Percentiles rank a stretch among this genome's conserved stretches.
phyloP scores from a whole-genome alignment of 805 yeast species.

The Debaryomyces maramus region DNA sequence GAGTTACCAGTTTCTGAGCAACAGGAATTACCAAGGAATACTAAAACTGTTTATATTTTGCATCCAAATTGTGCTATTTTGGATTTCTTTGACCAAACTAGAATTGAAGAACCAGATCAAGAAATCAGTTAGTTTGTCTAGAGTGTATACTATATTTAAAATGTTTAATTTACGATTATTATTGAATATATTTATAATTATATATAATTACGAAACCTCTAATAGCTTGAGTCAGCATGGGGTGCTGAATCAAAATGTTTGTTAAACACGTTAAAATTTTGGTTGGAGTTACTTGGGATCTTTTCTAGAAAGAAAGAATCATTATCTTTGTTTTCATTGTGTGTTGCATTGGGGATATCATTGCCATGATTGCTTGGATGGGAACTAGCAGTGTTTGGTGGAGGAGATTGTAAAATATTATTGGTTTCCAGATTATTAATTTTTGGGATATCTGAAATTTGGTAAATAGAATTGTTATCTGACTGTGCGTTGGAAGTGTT shows the following conservation, averaged over 20 bases:
- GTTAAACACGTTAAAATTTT: neutral
- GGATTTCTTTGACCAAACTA: conserved; percentile 55
- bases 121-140: conserved; percentile 1
- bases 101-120: conserved; percentile 14
- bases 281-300: neutral
- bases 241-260: too few species aligned
- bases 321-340: conserved; percentile 2
- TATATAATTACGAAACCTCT: neutral
- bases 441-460: conserved; percentile 2
- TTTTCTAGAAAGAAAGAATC: conserved; percentile 1
- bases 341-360: neutral
- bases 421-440: conserved; percentile 2
- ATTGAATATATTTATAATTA: neutral
- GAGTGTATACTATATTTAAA: neutral
- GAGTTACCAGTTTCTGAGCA: conserved; percentile 14
- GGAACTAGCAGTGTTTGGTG: conserved; percentile 3
- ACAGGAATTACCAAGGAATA: conserved; percentile 19
- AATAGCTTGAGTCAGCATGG: neutral
- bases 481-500: neutral
- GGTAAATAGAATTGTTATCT: neutral
- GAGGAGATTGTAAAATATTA: conserved; percentile 1
- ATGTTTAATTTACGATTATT: conserved; percentile 1
- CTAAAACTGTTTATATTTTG: conserved; percentile 38
- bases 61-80: conserved; percentile 86
- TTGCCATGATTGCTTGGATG: too few species aligned